These are phyloP conservation scores for Cyclotella cryptica DNA, from an alignment of 108 stramenopile species.

Conservation along the genomic window DNA sequence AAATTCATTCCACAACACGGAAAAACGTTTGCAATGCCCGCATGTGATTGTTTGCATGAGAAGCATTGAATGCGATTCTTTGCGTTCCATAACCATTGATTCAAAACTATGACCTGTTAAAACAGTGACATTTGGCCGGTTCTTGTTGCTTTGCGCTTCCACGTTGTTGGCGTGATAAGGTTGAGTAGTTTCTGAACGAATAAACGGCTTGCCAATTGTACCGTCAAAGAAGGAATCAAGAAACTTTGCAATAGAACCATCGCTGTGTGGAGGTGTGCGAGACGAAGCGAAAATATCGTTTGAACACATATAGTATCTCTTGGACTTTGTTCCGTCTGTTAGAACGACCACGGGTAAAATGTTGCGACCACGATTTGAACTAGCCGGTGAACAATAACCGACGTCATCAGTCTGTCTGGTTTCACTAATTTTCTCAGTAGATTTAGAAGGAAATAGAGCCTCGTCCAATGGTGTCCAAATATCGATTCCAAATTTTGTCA, in stretches of 20 bases:
- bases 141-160: neutral
- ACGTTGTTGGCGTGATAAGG: neutral
- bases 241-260: slow-evolving; percentile 43
- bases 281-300: slow-evolving; percentile 33
- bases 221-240: slow-evolving; percentile 50
- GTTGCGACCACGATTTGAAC: slow-evolving; percentile 3
- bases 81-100: slow-evolving; percentile 46
- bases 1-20: slow-evolving; percentile 70
- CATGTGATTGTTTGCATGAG: slow-evolving; percentile 67
- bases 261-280: slow-evolving; percentile 16
- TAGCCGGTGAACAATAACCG: slow-evolving; percentile 24
- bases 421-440: neutral
- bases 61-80: slow-evolving; percentile 62
- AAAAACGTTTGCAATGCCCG: slow-evolving; percentile 85
- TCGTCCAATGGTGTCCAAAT: slow-evolving; percentile 72
- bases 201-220: slow-evolving; percentile 35
- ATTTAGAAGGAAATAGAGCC: slow-evolving; percentile 21
- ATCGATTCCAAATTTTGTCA: slow-evolving; percentile 79
- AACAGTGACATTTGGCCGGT: slow-evolving; percentile 39
- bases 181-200: slow-evolving; percentile 26
- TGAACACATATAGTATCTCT: slow-evolving; percentile 58
- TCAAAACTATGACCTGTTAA: slow-evolving; percentile 56
- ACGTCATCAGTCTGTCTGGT: neutral
- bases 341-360: slow-evolving; percentile 61
- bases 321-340: slow-evolving; percentile 53